Evolutionary conservation across 352 stramenopile genomes (phyloP).

Genomic region (Pythium coloratum): DNA sequence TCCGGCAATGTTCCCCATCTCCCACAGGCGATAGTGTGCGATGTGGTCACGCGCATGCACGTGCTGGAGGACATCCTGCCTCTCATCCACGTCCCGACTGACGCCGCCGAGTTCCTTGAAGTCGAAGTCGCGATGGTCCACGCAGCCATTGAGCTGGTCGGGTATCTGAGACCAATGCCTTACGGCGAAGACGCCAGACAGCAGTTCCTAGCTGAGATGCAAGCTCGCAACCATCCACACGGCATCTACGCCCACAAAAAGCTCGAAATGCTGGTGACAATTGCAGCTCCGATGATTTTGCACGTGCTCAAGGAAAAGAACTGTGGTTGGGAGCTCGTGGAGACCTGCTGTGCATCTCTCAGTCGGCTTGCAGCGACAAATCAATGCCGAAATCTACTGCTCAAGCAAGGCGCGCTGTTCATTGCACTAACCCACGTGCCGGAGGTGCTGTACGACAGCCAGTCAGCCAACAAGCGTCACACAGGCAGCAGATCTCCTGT

Average conservation of each 20-base stretch:
- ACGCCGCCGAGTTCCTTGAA: constrained; percentile 46
- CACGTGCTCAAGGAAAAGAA: constrained; percentile 59
- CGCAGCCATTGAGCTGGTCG: constrained; percentile 57
- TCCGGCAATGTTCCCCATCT: constrained; percentile 48
- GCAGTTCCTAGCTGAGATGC: constrained; percentile 33
- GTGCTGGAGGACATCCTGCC: constrained; percentile 68
- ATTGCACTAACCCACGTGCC: constrained; percentile 58
- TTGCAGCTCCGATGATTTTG: constrained; percentile 56
- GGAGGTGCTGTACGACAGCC: constrained; percentile 36
- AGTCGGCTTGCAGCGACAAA: constrained; percentile 69
- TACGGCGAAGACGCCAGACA: constrained; percentile 47
- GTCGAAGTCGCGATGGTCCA: constrained; percentile 42
- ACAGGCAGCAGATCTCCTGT: constrained; percentile 11
- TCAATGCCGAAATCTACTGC: constrained; percentile 38
- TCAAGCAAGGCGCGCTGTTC: constrained; percentile 56
- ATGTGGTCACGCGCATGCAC: constrained; percentile 62
- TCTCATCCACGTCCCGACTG: constrained; percentile 46
- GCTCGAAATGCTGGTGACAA: constrained; percentile 43
- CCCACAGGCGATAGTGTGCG: constrained; percentile 62
- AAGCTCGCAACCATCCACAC: constrained; percentile 31
- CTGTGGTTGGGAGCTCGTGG: constrained; percentile 33
- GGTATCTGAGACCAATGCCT: constrained; percentile 62
- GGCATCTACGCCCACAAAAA: constrained; percentile 45
- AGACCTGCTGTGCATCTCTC: constrained; percentile 54
- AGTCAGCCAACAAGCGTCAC: constrained; percentile 9